Evolutionary conservation across 345 rosid genomes (phyloP), one percentile per base, ranked within the genome.

Genomic region (Pseudoturritis turrita): DNA sequence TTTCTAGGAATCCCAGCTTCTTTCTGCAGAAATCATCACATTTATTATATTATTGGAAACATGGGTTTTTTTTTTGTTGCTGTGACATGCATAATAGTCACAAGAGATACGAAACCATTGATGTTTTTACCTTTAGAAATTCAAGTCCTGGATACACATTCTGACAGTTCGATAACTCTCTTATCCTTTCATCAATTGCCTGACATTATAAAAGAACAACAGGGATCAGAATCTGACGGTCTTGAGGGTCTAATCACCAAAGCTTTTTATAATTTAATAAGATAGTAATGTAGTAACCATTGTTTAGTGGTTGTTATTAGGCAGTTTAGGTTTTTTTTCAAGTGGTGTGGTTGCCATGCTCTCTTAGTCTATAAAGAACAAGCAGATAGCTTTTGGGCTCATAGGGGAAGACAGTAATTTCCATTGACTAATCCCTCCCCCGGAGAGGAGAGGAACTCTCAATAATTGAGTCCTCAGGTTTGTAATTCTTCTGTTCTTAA

Each of bases 111-210:
- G 5, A 31, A 50, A 47, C 28, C 50, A 33, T 10, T 47, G 26
- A 28, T 25, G 19, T 14, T 49, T 14, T 49, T 87, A 96, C 98
- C 99, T 87, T 90, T 81, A 77, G 93, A 74, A 90, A 92, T 62
- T 90, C 90, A 68, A 86, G 71, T 54, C 86, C 97, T 22, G 76
- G 67, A 59, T 96, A 85, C 68, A 96, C 87, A 68, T 78, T 81
- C 73, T 96, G 99, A 77, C 98, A 90, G 74, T 87, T 86, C 15
- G 98, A 92, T 65, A 96, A 89, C 80, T 92, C 96, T 82, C 88
- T 83, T 75, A 96, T 96, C 87, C 89, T 90, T 81, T 92, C 97
- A 83, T 89, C 95, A 66, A 96, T 90, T 60, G 96, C 99, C 99
- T 96, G 82, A 18, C 58, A 77, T 47, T 49, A 57, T 23, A 55